Evolutionary conservation across 2,329 filamentous ascomycete genomes (phyloP).

Genomic region (Penicillium sp.): DNA sequence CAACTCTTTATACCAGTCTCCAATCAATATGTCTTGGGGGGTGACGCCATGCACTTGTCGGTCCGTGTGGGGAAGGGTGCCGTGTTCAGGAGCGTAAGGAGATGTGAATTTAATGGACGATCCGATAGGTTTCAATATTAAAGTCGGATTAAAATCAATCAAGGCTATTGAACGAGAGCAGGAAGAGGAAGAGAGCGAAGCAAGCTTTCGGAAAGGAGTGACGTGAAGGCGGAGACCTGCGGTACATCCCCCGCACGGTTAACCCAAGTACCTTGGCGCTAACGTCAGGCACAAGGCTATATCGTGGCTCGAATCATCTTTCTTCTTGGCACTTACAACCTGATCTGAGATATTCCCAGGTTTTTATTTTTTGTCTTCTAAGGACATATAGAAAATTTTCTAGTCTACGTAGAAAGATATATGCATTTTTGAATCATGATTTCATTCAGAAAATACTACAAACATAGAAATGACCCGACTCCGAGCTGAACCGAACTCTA

Average conservation of each 20-base stretch:
- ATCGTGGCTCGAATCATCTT: background rate
- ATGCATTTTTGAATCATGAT: background rate
- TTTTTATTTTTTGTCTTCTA: too few relatives aligned
- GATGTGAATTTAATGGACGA: background rate
- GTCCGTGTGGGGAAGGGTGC: slow-evolving; percentile 10
- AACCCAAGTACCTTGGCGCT: slow-evolving; percentile 7
- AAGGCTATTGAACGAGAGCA: background rate
- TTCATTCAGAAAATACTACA: background rate
- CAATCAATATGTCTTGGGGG: background rate
- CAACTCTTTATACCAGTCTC: background rate
- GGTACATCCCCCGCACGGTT: slow-evolving; percentile 11
- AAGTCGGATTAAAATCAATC: background rate
- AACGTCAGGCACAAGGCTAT: slow-evolving; percentile 21
- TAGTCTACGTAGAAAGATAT: background rate
- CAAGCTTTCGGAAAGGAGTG: slow-evolving; percentile 6
- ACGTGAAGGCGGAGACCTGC: slow-evolving; percentile 17
- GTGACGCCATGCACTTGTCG: slow-evolving; percentile 11
- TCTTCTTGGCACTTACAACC: background rate
- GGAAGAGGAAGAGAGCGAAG: background rate
- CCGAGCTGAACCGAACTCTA: slow-evolving; percentile 16
- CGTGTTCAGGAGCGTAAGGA: background rate
- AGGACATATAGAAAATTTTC: too few relatives aligned
- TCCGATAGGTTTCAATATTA: background rate
- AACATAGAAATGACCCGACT: slow-evolving; percentile 16
- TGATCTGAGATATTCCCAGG: background rate